phyloP scores from a whole-genome alignment of 768 basidiomycete genomes.

The Boletales sp. region DNA sequence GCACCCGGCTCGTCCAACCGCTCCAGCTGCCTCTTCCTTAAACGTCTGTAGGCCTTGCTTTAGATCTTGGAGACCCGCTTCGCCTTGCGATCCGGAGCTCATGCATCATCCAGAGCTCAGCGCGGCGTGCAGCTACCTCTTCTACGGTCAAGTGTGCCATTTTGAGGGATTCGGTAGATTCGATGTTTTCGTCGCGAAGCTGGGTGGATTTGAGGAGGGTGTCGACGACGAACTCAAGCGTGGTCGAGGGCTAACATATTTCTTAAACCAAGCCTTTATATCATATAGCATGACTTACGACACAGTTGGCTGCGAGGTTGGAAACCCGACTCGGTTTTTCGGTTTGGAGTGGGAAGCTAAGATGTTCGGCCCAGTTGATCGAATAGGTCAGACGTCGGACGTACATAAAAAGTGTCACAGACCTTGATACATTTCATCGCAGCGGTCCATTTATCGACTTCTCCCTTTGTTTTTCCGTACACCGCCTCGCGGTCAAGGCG shows the following conservation, averaged over 20 bases:
- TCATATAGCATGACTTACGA: slow-evolving; percentile 39
- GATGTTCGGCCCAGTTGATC: slow-evolving; percentile 65
- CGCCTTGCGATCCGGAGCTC: slow-evolving; percentile 87
- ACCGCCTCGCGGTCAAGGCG: slow-evolving; percentile 91
- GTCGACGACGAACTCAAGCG: slow-evolving; percentile 81
- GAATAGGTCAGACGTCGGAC: not conserved
- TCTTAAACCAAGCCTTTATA: too few species aligned
- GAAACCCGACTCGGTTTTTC: slow-evolving; percentile 53
- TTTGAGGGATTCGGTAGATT: slow-evolving; percentile 75
- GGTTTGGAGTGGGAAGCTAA: slow-evolving; percentile 82
- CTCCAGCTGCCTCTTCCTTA: slow-evolving; percentile 76
- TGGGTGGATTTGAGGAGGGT: slow-evolving; percentile 76
- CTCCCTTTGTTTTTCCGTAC: slow-evolving; percentile 88
- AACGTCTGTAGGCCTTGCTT: slow-evolving; percentile 85
- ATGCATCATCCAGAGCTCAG: slow-evolving; percentile 82
- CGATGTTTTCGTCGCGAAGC: slow-evolving; percentile 77
- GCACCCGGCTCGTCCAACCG: slow-evolving; percentile 49
- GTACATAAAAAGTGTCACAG: slow-evolving; percentile 7
- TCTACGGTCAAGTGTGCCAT: slow-evolving; percentile 81
- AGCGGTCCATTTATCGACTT: slow-evolving; percentile 90
- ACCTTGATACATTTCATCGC: slow-evolving; percentile 93
- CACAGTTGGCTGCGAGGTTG: slow-evolving; percentile 83
- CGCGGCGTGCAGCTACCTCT: slow-evolving; percentile 66
- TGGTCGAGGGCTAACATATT: slow-evolving; percentile 64
- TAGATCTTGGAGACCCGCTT: slow-evolving; percentile 93